A percentile compares a stretch with the other conserved stretches of the same genome.
These are phyloP conservation scores for Rosa multiflora DNA, from an alignment of 306 rosid species.

Conservation along the genomic window DNA sequence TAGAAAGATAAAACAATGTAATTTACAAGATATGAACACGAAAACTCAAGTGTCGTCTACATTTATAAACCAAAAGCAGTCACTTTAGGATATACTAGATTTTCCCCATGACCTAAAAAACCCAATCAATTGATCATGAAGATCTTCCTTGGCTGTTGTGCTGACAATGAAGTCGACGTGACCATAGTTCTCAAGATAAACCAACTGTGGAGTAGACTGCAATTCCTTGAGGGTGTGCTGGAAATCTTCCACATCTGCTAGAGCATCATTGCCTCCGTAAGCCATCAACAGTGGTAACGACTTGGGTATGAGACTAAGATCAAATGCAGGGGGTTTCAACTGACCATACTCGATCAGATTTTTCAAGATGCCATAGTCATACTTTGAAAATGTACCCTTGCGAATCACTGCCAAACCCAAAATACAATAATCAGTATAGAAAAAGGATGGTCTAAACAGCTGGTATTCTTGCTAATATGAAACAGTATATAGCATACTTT, in stretches of 20 bases:
- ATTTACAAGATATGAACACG: not conserved
- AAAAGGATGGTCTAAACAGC: not conserved
- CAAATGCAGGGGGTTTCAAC: conserved; percentile 67
- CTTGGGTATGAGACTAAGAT: conserved; percentile 68
- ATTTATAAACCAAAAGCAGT: conserved; percentile 9
- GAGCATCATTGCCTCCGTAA: conserved; percentile 79
- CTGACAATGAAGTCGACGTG: conserved; percentile 85
- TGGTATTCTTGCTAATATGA: conserved; percentile 13
- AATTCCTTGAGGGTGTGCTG: conserved; percentile 60
- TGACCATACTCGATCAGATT: conserved; percentile 65
- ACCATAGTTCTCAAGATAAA: conserved; percentile 81
- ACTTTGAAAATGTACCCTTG: conserved; percentile 69
- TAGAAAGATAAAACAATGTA: not conserved
- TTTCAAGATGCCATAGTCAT: conserved; percentile 78
- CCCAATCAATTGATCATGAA: conserved; percentile 61
- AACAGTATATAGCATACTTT: conserved; percentile 57
- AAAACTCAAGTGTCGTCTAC: not conserved
- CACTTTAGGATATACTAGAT: conserved; percentile 29
- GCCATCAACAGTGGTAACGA: conserved; percentile 93
- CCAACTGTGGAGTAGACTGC: conserved; percentile 64
- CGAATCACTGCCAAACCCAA: conserved; percentile 75
- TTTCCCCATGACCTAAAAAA: conserved; percentile 46
- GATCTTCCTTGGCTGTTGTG: conserved; percentile 63
- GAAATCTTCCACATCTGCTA: conserved; percentile 68
- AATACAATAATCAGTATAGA: not conserved